These are phyloP conservation scores for Bipolaris oryzae DNA, from an alignment of 2,329 filamentous ascomycete genomes.

Conservation along the genomic window DNA sequence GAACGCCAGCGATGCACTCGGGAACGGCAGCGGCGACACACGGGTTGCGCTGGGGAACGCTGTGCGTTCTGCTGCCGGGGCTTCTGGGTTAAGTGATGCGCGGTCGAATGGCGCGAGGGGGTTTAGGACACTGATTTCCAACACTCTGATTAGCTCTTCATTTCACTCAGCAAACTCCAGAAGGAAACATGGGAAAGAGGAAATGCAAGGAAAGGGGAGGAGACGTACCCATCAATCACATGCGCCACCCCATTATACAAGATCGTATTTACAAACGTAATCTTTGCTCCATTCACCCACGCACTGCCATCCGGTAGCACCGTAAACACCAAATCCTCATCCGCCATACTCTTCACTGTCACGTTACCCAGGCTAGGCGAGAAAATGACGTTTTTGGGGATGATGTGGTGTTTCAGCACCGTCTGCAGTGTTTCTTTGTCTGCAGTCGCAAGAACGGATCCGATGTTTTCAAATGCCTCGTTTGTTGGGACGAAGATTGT, in stretches of 20 bases:
- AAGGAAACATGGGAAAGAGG: too few relatives aligned
- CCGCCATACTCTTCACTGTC: constrained; percentile 30
- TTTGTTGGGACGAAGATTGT: constrained; percentile 83
- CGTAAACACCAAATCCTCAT: constrained; percentile 30
- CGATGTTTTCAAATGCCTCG: constrained; percentile 70
- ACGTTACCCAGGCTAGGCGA: constrained; percentile 33
- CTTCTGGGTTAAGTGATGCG: constrained; percentile 22
- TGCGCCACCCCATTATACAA: constrained; percentile 36
- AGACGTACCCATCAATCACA: constrained; percentile 30
- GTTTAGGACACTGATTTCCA: constrained; percentile 18
- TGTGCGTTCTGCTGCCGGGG: constrained; percentile 24
- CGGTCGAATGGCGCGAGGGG: constrained; percentile 27
- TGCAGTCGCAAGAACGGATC: constrained; percentile 28
- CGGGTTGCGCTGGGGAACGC: constrained; percentile 31
- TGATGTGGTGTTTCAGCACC: constrained; percentile 36
- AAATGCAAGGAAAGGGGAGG: not conserved
- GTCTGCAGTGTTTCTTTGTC: constrained; percentile 28
- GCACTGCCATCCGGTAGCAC: constrained; percentile 32
- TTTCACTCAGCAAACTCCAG: too few relatives aligned
- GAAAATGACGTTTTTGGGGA: constrained; percentile 36
- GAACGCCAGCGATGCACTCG: constrained; percentile 27
- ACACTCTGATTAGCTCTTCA: not conserved
- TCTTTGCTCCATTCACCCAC: constrained; percentile 34
- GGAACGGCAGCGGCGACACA: constrained; percentile 24
- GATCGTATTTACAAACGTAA: constrained; percentile 32